phyloP scores from a whole-genome alignment of 306 rosid species.

The Dicorynia guianensis region DNA sequence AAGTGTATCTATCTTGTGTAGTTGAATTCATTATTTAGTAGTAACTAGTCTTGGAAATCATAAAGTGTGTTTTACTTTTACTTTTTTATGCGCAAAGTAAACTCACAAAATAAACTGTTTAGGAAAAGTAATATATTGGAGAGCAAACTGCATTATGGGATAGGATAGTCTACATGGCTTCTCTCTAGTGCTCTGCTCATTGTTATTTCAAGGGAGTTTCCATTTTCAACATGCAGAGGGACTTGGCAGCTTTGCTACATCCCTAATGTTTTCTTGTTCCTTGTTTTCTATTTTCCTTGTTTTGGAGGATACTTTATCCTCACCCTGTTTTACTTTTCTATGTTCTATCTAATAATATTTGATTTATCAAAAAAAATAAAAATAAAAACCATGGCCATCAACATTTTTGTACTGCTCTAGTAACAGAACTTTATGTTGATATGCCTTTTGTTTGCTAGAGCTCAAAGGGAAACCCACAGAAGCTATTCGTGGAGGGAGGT shows the following conservation, averaged over 20 bases:
- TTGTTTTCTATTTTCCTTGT: no score
- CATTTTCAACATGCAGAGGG: no score
- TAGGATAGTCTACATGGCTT: no score
- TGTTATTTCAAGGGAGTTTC: no score
- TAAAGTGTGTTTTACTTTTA: slow-evolving; percentile 2
- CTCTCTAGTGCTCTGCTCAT: no score
- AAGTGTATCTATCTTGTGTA: not conserved
- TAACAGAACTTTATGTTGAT: slow-evolving; percentile 23
- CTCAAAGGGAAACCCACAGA: slow-evolving; percentile 89
- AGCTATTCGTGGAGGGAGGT: slow-evolving; percentile 99
- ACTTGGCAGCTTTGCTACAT: no score
- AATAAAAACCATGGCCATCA: not conserved
- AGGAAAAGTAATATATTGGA: not conserved
- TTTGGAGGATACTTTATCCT: no score
- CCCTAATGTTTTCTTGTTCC: no score
- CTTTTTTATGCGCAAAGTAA: slow-evolving; percentile 21
- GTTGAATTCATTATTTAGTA: slow-evolving; percentile 20
- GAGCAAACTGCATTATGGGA: no score
- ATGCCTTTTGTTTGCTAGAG: slow-evolving; percentile 54
- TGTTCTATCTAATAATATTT: no score
- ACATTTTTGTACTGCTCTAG: slow-evolving; percentile 30
- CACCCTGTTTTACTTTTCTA: no score
- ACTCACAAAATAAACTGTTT: slow-evolving; percentile 1
- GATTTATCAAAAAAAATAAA: no score
- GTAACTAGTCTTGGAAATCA: slow-evolving; percentile 7